A percentile compares a stretch with the other conserved stretches of the same genome.
Evolutionary conservation across 192 early-diverging fungal species (phyloP).

Genomic region (Backusella mclennaniae): DNA sequence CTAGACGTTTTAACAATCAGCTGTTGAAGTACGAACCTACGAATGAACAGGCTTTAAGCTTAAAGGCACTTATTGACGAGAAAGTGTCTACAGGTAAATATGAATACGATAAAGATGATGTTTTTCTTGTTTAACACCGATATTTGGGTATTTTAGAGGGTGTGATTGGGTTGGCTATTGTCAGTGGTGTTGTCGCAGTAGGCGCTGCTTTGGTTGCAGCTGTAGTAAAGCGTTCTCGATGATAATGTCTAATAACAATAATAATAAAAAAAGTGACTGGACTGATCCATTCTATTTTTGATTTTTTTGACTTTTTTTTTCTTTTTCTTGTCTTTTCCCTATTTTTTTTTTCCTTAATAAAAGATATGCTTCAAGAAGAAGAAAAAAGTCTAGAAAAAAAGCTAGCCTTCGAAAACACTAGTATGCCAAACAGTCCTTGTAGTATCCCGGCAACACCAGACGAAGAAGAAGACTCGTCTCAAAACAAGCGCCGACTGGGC

Average conservation of each 20-base stretch:
- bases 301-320: neutral
- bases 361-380: neutral
- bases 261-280: constrained; percentile 4
- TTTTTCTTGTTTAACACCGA: neutral
- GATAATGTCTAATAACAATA: neutral
- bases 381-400: neutral
- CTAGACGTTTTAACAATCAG: constrained; percentile 76
- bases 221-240: constrained; percentile 37
- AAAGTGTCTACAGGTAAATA: constrained; percentile 59
- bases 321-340: neutral
- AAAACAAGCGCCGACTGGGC: neutral
- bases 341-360: neutral
- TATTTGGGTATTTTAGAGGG: constrained; percentile 58
- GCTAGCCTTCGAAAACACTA: neutral
- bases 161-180: constrained; percentile 84
- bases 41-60: constrained; percentile 75
- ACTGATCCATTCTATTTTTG: neutral
- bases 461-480: neutral
- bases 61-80: constrained; percentile 78
- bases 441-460: constrained; percentile 8
- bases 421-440: constrained; percentile 7
- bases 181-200: constrained; percentile 72
- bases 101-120: neutral
- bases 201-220: constrained; percentile 60
- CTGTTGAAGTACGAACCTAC: constrained; percentile 82